phyloP scores from a whole-genome alignment of 1,284 basidiomycete species.

The Phellinidium pouzarii region DNA sequence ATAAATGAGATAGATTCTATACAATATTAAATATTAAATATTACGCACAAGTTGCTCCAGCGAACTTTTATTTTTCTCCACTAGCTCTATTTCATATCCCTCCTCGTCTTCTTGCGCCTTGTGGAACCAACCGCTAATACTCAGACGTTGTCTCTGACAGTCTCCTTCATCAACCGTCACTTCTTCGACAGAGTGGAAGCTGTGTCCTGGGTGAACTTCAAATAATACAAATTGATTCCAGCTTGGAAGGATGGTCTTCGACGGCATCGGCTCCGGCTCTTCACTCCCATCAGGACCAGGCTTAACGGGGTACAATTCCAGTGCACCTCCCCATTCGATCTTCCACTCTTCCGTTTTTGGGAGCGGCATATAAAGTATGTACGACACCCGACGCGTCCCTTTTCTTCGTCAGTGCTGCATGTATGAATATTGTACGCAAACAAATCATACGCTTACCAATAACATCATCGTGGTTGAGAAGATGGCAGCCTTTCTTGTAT shows the following conservation, averaged over 20 bases:
- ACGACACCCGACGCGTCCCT: slow-evolving; percentile 89
- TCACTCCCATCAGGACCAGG: slow-evolving; percentile 40
- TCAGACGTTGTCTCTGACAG: slow-evolving; percentile 69
- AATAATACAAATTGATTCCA: slow-evolving; percentile 99
- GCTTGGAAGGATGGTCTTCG: slow-evolving; percentile 65
- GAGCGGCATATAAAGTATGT: slow-evolving; percentile 96
- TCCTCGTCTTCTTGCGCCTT: slow-evolving; percentile 87
- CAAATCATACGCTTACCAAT: no score
- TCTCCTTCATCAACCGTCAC: slow-evolving; percentile 75
- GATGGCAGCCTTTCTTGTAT: slow-evolving; percentile 87
- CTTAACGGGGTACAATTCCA: slow-evolving; percentile 86
- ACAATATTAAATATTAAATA: background rate
- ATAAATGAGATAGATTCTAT: background rate
- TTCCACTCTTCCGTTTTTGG: slow-evolving; percentile 67
- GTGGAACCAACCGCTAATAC: slow-evolving; percentile 97
- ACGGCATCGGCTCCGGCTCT: slow-evolving; percentile 59
- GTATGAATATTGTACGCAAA: background rate
- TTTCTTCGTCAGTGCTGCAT: background rate
- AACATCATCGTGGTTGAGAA: slow-evolving; percentile 97
- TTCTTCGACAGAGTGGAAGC: slow-evolving; percentile 97
- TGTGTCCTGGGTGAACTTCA: slow-evolving; percentile 82
- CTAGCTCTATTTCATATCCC: slow-evolving; percentile 58
- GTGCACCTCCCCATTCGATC: slow-evolving; percentile 85
- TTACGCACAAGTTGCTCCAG: slow-evolving; percentile 73
- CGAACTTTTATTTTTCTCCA: slow-evolving; percentile 54